phyloP scores from a whole-genome alignment of 73 alveolate genomes.

The Paramecium pentaurelia region DNA sequence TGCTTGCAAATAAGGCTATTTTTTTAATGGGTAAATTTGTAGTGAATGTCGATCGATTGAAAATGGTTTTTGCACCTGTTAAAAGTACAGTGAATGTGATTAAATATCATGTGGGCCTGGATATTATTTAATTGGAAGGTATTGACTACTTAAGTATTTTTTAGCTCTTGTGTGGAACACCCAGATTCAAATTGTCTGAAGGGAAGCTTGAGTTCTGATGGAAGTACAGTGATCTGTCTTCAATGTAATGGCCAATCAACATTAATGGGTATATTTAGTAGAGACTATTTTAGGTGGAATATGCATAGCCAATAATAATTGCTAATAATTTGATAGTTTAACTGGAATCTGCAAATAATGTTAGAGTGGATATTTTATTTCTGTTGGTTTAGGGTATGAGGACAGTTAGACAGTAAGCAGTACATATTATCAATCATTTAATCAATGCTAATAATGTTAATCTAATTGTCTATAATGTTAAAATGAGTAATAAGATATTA shows the following conservation, averaged over 20 bases:
- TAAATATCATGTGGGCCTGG: background rate
- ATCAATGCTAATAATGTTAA: background rate
- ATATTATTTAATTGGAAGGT: background rate
- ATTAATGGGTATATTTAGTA: background rate
- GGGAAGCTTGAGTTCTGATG: background rate
- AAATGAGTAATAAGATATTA: background rate
- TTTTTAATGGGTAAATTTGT: background rate
- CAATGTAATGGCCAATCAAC: background rate
- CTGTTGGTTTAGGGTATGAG: background rate
- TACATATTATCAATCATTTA: background rate
- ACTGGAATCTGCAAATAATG: background rate
- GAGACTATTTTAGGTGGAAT: background rate
- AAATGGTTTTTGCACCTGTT: background rate
- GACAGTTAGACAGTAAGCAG: background rate
- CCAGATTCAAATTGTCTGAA: background rate
- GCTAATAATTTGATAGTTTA: background rate
- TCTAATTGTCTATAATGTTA: background rate
- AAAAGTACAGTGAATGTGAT: background rate
- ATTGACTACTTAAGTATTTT: background rate
- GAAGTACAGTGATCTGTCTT: background rate
- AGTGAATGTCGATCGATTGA: background rate
- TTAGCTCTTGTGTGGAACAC: background rate
- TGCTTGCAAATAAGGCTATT: background rate
- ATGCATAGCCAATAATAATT: background rate
- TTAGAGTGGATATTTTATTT: background rate